phyloP scores from a whole-genome alignment of 2,329 filamentous ascomycete species.

The Elsinoe arachidis region DNA sequence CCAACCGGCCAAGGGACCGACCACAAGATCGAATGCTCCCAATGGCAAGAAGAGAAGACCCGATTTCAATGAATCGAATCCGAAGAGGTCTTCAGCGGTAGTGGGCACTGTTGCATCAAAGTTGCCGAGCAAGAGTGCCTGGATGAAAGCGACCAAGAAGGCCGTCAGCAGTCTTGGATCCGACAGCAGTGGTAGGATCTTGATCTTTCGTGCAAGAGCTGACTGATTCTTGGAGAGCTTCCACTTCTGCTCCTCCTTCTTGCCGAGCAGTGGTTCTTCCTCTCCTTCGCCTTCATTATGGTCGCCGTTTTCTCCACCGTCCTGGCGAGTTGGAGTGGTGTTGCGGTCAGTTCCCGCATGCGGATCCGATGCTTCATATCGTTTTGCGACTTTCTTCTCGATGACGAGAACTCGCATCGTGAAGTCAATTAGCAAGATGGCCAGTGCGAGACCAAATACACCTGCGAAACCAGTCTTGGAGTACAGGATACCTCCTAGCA shows the following conservation, averaged over 20 bases:
- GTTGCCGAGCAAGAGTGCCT: conserved; percentile 35
- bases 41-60: conserved; percentile 42
- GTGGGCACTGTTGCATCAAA: conserved; percentile 43
- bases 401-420: conserved; percentile 51
- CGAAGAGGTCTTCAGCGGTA: conserved; percentile 35
- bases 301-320: conserved; percentile 18
- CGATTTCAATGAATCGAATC: conserved; percentile 36
- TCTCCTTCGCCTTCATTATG: conserved; percentile 20
- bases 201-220: conserved; percentile 34
- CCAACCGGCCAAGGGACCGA: conserved; percentile 42
- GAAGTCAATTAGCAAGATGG: conserved; percentile 49
- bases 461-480: conserved; percentile 49
- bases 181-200: conserved; percentile 39
- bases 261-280: conserved; percentile 33
- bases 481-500: conserved; percentile 54
- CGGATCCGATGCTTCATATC: conserved; percentile 31
- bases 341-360: conserved; percentile 18
- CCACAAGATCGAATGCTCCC: conserved; percentile 35
- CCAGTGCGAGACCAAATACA: conserved; percentile 50
- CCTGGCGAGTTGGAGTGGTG: conserved; percentile 15
- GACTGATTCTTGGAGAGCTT: conserved; percentile 36
- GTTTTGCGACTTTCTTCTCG: conserved; percentile 51
- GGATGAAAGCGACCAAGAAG: conserved; percentile 34
- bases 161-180: conserved; percentile 35
- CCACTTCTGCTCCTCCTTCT: conserved; percentile 30